These are phyloP conservation scores for Lactarius indigo DNA, from an alignment of 768 basidiomycete genomes.

Conservation along the genomic window DNA sequence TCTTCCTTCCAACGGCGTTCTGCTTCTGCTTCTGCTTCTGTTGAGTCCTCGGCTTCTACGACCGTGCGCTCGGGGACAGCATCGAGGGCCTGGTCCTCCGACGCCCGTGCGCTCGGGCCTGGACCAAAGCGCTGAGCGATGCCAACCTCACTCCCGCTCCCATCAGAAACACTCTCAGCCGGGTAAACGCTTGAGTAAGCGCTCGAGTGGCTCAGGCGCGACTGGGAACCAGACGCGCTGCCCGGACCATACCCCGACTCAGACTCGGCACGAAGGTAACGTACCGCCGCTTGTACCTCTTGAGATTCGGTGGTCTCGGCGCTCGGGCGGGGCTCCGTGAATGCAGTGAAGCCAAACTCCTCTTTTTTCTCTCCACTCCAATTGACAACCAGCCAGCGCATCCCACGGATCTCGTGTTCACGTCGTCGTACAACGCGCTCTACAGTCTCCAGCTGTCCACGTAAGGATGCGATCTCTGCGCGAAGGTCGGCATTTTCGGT, in stretches of 20 bases:
- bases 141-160: constrained; percentile 16
- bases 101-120: constrained; percentile 19
- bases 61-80: constrained; percentile 20
- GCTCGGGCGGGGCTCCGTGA: constrained; percentile 16
- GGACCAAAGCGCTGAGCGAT: constrained; percentile 18
- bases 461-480: constrained; percentile 48
- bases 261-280: constrained; percentile 23
- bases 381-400: constrained; percentile 60
- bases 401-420: constrained; percentile 63
- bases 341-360: constrained; percentile 1
- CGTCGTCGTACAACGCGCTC: constrained; percentile 54
- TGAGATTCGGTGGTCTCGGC: constrained; percentile 18
- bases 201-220: constrained; percentile 21
- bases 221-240: constrained; percentile 12
- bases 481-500: constrained; percentile 21
- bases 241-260: constrained; percentile 24
- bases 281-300: constrained; percentile 23
- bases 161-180: constrained; percentile 22
- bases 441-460: constrained; percentile 51
- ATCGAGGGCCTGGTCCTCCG: constrained; percentile 21
- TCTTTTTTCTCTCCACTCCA: constrained; percentile 26
- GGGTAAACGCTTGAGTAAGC: constrained; percentile 24
- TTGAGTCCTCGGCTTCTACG: constrained; percentile 2
- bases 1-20: constrained; percentile 24
- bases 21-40: neutral